Conservation (phyloP, 495 filamentous ascomycete genomes). For the Antarctomyces pellizariae region DNA sequence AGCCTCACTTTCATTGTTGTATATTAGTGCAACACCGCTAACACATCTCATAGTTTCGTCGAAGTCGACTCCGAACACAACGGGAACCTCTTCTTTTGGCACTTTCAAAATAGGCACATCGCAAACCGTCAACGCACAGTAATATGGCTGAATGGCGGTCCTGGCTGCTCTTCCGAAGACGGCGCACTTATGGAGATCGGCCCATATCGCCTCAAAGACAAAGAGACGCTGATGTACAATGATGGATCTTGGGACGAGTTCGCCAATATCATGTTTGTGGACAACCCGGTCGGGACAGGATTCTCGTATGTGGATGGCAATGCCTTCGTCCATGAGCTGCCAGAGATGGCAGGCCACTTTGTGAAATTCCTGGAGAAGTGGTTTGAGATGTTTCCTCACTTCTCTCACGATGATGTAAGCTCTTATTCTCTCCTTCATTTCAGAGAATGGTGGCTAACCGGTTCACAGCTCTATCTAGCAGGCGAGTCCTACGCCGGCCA, state of each 20-base stretch:
- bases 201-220: constrained; percentile 65
- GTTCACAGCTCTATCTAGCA: constrained; percentile 58
- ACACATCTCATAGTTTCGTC: constrained; percentile 40
- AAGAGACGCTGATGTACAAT: constrained; percentile 54
- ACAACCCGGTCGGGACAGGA: constrained; percentile 88
- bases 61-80: constrained; percentile 64
- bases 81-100: constrained; percentile 96
- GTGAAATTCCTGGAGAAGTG: constrained; percentile 75
- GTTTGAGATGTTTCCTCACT: constrained; percentile 77
- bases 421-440: constrained; percentile 1
- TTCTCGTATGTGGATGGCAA: constrained; percentile 87
- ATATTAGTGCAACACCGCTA: constrained; percentile 1
- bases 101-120: constrained; percentile 85
- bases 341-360: constrained; percentile 77
- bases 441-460: constrained; percentile 14
- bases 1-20: background rate
- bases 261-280: constrained; percentile 85
- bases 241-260: constrained; percentile 93
- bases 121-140: constrained; percentile 80
- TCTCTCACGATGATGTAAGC: constrained; percentile 78
- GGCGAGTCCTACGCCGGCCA: constrained; percentile 96
- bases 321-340: constrained; percentile 60
- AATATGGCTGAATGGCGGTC: constrained; percentile 92
- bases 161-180: constrained; percentile 91
- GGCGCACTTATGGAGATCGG: constrained; percentile 95